A percentile compares a stretch with the other conserved stretches of the same genome.
These are phyloP conservation scores for Pyrenula aspistea DNA, from an alignment of 495 filamentous ascomycete species.

Conservation along the genomic window DNA sequence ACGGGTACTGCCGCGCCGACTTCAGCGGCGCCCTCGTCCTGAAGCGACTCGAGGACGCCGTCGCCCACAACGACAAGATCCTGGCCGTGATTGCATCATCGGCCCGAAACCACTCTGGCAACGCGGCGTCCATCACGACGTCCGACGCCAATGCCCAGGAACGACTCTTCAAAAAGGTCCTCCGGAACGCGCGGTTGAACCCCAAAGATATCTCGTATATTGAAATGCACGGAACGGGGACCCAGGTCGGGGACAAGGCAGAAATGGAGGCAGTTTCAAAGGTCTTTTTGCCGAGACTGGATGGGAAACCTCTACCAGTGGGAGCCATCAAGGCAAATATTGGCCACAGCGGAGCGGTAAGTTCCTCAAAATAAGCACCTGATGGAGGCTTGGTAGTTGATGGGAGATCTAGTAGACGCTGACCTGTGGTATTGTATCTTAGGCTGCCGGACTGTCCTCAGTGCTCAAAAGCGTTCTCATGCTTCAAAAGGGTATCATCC, in stretches of 20 bases:
- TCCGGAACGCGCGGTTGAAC: constrained; percentile 7
- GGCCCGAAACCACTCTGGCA: constrained; percentile 19
- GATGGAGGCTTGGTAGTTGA: too few relatives aligned
- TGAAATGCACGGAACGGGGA: constrained; percentile 30
- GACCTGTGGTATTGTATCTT: constrained; percentile 9
- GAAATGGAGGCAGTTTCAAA: constrained; percentile 21
- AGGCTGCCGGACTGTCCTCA: constrained; percentile 13
- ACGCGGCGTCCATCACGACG: constrained; percentile 24
- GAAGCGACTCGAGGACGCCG: constrained; percentile 22
- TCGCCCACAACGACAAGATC: constrained; percentile 18
- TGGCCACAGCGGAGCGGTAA: constrained; percentile 19
- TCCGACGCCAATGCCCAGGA: constrained; percentile 17
- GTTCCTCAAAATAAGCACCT: too few relatives aligned
- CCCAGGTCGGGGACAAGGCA: constrained; percentile 22
- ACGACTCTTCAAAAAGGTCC: constrained; percentile 9
- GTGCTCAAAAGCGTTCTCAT: constrained; percentile 23
- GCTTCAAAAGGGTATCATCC: constrained; percentile 22
- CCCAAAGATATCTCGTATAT: constrained; percentile 17
- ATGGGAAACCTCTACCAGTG: constrained; percentile 5
- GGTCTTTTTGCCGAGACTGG: constrained; percentile 1
- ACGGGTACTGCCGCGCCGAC: constrained; percentile 28
- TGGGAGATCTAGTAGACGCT: too few relatives aligned
- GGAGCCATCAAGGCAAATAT: constrained; percentile 28
- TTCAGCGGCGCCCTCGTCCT: constrained; percentile 19
- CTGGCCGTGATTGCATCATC: constrained; percentile 15